Percentiles rank a stretch among this genome's conserved stretches.
Evolutionary conservation across 345 rosid genomes (phyloP).

Genomic region (Lepidium didymum): DNA sequence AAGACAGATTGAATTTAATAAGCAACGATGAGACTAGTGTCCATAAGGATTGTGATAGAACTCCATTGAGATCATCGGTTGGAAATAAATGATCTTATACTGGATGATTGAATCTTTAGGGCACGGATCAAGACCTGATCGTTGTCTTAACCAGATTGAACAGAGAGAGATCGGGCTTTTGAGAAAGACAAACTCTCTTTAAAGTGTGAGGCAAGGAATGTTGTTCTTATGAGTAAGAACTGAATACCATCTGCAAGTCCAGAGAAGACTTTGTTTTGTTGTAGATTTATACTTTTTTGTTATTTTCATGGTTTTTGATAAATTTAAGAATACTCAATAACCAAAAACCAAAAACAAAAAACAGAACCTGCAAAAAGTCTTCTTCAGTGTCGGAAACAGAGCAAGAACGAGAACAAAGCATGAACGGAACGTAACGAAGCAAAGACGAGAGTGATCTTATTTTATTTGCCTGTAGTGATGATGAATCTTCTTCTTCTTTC

Average conservation of each 20-base stretch:
- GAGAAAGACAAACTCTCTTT: background rate
- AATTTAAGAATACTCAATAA: background rate
- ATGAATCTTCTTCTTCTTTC: constrained; percentile 12
- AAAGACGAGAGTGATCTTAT: background rate
- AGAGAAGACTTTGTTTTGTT: background rate
- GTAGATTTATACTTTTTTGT: constrained; percentile 2
- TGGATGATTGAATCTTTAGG: background rate
- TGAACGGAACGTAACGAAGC: background rate
- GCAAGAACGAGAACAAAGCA: background rate
- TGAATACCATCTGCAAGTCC: constrained; percentile 11
- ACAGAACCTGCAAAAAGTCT: background rate
- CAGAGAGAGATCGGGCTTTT: background rate
- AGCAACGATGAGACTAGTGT: constrained; percentile 16
- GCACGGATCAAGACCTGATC: constrained; percentile 5
- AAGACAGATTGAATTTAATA: constrained; percentile 7
- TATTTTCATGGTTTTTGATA: background rate
- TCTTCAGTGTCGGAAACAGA: constrained; percentile 12
- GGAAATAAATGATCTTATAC: constrained; percentile 8
- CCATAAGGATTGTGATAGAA: constrained; percentile 18
- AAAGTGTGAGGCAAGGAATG: constrained; percentile 21
- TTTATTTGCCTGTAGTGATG: background rate
- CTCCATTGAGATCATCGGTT: constrained; percentile 16
- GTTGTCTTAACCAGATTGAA: constrained; percentile 5
- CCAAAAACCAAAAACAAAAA: background rate
- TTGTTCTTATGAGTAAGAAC: constrained; percentile 15